Evolutionary conservation across 495 filamentous ascomycete genomes (phyloP), one percentile per base, ranked within the genome.

Genomic region (Penicillium pulvis): DNA sequence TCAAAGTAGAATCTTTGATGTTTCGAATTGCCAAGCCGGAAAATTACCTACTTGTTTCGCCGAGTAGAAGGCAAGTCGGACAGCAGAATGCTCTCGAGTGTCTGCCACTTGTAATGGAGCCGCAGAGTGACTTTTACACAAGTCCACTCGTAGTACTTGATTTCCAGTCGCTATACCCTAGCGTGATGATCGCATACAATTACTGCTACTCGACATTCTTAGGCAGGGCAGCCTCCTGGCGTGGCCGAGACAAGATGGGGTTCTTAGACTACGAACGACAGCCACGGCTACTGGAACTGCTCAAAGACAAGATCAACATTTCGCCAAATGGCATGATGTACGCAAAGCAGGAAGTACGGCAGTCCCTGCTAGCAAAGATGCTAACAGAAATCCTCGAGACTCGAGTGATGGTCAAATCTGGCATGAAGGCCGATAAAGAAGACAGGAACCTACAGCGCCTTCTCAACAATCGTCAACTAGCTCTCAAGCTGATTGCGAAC

Each of bases 141-240:
- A 93, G 90, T 57, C 94, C 94, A 0, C 68, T 98, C 12, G 66
- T 98, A 11, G 94, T 98, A 1, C 79, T 98, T 11, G 94, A 98
- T 73, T 98, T 98, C 61, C 95, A 98, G 69, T 94, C 90, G 28
- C 79, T 98, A 24, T 98, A 98, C 66, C 94, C 94, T 3, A 96
- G 92, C 66, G 87, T 98, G 48, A 98, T 98, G 92, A 97, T 98
- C 63, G 94, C 94, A 0, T 97, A 98, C 74, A 98, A 98, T 69
- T 97, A 97, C 74, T 98, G 94, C 76, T 98, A 98, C 71, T 98
- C 94, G 0, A 98, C 94, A 0, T 98, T 91, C 61, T 83, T 98
- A 8, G 94, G 94, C 3, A 85, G 94, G 48, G 85, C 93, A 31
- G 82, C 86, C 23, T 83, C 82, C 63, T 97, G 93, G 94, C 84